A percentile compares a stretch with the other conserved stretches of the same genome.
phyloP scores from a whole-genome alignment of 2,329 filamentous ascomycete genomes.

The Didymella segeticola region DNA sequence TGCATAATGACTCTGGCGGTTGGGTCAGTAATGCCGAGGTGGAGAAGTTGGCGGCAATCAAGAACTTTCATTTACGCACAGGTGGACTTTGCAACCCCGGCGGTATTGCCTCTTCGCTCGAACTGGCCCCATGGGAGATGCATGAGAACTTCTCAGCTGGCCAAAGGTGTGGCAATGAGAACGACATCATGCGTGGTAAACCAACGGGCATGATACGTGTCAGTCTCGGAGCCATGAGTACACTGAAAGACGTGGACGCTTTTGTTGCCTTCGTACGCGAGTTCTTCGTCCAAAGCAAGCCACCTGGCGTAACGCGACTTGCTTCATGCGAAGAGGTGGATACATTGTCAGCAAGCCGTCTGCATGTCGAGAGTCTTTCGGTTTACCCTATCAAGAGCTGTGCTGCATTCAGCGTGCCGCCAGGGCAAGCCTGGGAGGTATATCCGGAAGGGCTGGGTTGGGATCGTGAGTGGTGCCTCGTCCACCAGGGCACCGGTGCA shows the following conservation, averaged over 20 bases:
- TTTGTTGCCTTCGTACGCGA: slow-evolving; percentile 73
- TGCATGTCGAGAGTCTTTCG: slow-evolving; percentile 57
- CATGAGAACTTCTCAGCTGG: slow-evolving; percentile 83
- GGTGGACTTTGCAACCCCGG: slow-evolving; percentile 93
- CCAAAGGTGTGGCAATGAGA: slow-evolving; percentile 81
- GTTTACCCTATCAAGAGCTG: slow-evolving; percentile 97
- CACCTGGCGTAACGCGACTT: slow-evolving; percentile 23
- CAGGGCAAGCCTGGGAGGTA: slow-evolving; percentile 73
- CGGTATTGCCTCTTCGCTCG: slow-evolving; percentile 76
- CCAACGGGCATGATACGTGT: slow-evolving; percentile 86
- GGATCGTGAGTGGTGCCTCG: slow-evolving; percentile 96
- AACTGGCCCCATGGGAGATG: slow-evolving; percentile 80
- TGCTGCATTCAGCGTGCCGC: slow-evolving; percentile 75
- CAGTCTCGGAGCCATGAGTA: slow-evolving; percentile 92
- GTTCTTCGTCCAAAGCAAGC: slow-evolving; percentile 50
- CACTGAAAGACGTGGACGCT: slow-evolving; percentile 71
- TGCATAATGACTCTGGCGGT: slow-evolving; percentile 70
- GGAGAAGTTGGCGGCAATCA: slow-evolving; percentile 82
- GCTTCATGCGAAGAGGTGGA: slow-evolving; percentile 28
- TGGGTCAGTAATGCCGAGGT: slow-evolving; percentile 86
- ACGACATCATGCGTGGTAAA: slow-evolving; percentile 82
- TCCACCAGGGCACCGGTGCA: slow-evolving; percentile 84
- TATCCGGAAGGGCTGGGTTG: slow-evolving; percentile 83
- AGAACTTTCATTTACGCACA: slow-evolving; percentile 82
- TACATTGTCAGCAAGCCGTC: slow-evolving; percentile 37